These are phyloP conservation scores for Aureobasidium sp. DNA, from an alignment of 2,329 filamentous ascomycete species.

Conservation along the genomic window DNA sequence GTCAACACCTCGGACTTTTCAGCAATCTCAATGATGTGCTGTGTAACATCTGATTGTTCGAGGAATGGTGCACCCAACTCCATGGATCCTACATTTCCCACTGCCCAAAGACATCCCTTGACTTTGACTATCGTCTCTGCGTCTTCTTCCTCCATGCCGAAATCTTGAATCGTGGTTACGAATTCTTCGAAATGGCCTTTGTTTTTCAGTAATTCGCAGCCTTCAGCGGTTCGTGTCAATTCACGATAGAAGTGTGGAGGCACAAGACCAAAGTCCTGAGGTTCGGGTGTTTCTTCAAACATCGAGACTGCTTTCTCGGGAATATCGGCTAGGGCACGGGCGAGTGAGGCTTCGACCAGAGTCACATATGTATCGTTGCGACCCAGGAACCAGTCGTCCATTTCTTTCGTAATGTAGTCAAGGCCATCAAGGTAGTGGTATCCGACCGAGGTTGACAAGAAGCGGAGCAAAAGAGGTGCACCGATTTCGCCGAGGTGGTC, in stretches of 20 bases:
- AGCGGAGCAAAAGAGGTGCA: constrained; percentile 82
- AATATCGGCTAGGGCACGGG: constrained; percentile 67
- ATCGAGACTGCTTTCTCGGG: constrained; percentile 53
- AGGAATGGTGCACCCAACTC: constrained; percentile 92
- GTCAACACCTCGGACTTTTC: constrained; percentile 85
- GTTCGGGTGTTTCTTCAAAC: constrained; percentile 42
- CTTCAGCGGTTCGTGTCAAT: constrained; percentile 84
- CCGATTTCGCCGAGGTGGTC: constrained; percentile 97
- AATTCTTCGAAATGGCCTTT: constrained; percentile 98
- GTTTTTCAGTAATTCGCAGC: constrained; percentile 79
- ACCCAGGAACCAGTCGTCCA: constrained; percentile 99
- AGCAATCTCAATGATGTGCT: constrained; percentile 80
- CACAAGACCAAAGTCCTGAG: constrained; percentile 52
- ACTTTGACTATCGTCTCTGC: constrained; percentile 82
- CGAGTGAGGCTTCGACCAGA: constrained; percentile 90
- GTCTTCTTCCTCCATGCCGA: constrained; percentile 79
- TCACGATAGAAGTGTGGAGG: constrained; percentile 98
- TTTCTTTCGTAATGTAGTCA: constrained; percentile 98
- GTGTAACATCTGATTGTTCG: constrained; percentile 81
- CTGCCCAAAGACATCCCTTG: constrained; percentile 94
- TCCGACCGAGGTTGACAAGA: constrained; percentile 90
- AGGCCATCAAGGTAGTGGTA: constrained; percentile 96
- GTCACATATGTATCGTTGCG: constrained; percentile 94
- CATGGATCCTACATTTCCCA: constrained; percentile 97
- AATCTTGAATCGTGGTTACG: constrained; percentile 76